phyloP scores from a whole-genome alignment of 176 grass and related monocot genomes.

The Oryza officinalis region DNA sequence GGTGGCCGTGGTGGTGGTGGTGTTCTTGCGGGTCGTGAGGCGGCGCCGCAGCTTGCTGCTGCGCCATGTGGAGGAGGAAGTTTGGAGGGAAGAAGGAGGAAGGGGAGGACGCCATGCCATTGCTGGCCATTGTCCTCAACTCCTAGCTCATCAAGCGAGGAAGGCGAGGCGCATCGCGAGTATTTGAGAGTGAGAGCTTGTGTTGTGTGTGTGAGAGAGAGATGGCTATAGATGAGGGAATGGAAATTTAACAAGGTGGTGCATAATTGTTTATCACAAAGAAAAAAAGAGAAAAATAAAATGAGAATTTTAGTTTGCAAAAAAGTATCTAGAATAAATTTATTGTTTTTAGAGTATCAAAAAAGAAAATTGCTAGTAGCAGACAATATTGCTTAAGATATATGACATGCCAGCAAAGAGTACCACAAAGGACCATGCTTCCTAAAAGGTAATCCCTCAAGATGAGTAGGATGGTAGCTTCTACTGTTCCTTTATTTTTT shows the following conservation, averaged over 20 bases:
- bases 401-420: slow-evolving; percentile 21
- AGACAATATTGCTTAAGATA: not conserved
- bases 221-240: slow-evolving; percentile 29
- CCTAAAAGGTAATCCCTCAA: slow-evolving; percentile 33
- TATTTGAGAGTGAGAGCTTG: slow-evolving; percentile 37
- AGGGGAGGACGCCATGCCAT: slow-evolving; percentile 74
- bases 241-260: slow-evolving; percentile 43
- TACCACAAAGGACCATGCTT: slow-evolving; percentile 38
- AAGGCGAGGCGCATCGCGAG: slow-evolving; percentile 36
- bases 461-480: slow-evolving; percentile 36
- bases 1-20: slow-evolving; percentile 39
- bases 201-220: slow-evolving; percentile 28
- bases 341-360: not conserved
- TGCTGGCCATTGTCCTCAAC: slow-evolving; percentile 65
- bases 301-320: not conserved
- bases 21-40: slow-evolving; percentile 61
- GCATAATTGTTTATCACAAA: slow-evolving; percentile 16
- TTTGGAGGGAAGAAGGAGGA: slow-evolving; percentile 87
- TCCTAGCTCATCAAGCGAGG: slow-evolving; percentile 31
- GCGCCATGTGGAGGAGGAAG: slow-evolving; percentile 91
- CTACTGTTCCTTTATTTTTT: slow-evolving; percentile 39
- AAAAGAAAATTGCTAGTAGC: slow-evolving; percentile 1
- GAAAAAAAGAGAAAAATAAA: not conserved
- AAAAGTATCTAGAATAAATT: not conserved
- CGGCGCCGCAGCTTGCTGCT: not conserved